Base-by-base conservation (phyloP, 2,329 filamentous ascomycete genomes). In the Cercospora sp. region DNA sequence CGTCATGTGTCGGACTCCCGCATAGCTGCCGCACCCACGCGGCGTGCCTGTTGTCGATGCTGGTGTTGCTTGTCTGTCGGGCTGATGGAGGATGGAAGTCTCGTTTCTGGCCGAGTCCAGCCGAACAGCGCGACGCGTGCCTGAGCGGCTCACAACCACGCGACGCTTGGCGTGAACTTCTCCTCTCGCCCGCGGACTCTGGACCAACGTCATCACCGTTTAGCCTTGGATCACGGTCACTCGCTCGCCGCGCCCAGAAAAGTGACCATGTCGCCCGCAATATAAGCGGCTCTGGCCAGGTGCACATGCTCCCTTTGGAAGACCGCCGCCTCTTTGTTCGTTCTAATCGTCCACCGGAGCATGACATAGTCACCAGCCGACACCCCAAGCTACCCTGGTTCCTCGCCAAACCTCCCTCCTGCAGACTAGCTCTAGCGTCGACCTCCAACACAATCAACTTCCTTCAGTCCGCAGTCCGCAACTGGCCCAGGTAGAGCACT, bases 1-100 rank as follows among this genome's bases (percentile, higher is more conserved):
- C 76, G 90, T 93, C 92, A 96, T 96, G 64, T 60, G 82, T 79
- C 69, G 26, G 16, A 3, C 30, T 45, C 59, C 66, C 72, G 69
- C 74, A 75, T 72, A 70, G 69, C 74, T 71, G 70, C 60, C 66
- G 66, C 66, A 61, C 34, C 34, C 34, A 37, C 37, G 51, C 21
- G 51, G 8, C 21, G 21, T 40, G 34, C 34, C 34, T 40, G 34
- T 40, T 3, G 49, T 53, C 49, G 13, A 28, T 53, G 18, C 58
- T 21, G 13, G 58, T n/a, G 32, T 13, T 24, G 26, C 3, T 30
- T 16, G 57, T 10, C 16, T 49, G 49, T 9, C 34, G 34, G 34
- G 34, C 45, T 51, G 61, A 63, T 63, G 61, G 61, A 63, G 61
- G 24, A 43, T 8, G 37, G 16, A n/a, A 1, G 37, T n/a, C 37